Conservation (phyloP, 345 rosid genomes). For the Lumnitzera racemosa region DNA sequence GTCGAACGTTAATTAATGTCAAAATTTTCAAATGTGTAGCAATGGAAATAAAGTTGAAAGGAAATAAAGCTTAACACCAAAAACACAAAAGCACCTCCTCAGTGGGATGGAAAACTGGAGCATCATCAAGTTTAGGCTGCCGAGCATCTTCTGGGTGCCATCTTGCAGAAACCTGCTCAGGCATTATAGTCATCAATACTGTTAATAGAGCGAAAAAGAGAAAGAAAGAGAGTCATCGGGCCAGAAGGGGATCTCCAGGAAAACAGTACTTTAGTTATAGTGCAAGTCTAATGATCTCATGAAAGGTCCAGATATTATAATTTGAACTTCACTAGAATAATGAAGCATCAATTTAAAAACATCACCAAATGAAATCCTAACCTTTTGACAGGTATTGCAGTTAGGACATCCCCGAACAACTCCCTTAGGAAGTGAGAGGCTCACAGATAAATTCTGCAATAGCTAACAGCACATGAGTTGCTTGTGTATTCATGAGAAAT, state of each 20-base stretch:
- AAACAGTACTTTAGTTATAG: no score
- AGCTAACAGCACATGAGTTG: constrained; percentile 3
- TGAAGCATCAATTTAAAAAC: neutral
- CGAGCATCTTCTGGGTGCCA: constrained; percentile 76
- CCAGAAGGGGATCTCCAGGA: neutral
- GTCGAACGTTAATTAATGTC: no score
- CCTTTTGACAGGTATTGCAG: constrained; percentile 90
- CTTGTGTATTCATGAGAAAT: neutral
- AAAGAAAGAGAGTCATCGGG: neutral
- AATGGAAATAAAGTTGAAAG: no score
- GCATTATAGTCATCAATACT: constrained; percentile 12
- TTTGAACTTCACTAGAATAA: neutral
- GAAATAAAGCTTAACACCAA: no score
- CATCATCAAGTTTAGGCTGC: constrained; percentile 70
- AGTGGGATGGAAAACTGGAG: constrained; percentile 87
- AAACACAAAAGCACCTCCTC: constrained; percentile 55
- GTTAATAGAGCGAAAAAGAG: constrained; percentile 4
- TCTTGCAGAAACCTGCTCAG: constrained; percentile 60
- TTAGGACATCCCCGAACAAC: constrained; percentile 70
- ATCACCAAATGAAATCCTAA: constrained; percentile 16
- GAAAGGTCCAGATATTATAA: neutral
- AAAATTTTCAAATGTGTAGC: neutral
- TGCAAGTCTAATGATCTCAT: neutral
- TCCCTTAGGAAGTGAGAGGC: constrained; percentile 66
- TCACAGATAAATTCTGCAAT: constrained; percentile 40